Evolutionary conservation across 306 rosid species (phyloP).

Genomic region (Purshia tridentata): DNA sequence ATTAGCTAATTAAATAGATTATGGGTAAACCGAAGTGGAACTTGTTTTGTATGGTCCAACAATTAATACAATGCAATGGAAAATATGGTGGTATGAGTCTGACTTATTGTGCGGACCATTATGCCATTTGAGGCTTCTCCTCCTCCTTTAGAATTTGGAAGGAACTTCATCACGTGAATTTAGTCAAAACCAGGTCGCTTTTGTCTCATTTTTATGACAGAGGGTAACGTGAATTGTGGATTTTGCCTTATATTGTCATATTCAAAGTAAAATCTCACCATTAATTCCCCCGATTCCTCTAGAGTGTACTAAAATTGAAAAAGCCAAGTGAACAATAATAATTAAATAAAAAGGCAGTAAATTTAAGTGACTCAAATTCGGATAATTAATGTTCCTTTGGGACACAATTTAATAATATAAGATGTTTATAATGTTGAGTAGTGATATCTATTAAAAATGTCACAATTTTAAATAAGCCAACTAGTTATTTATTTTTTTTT

Average conservation of each 20-base stretch:
- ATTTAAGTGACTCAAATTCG: no score
- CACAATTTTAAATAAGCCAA: no score
- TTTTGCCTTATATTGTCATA: background rate
- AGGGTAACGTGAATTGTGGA: background rate
- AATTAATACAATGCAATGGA: background rate
- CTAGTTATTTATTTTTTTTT: no score
- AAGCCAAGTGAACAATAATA: no score
- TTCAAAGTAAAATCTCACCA: background rate
- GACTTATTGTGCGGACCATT: background rate
- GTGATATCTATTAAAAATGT: no score
- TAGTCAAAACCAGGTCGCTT: background rate
- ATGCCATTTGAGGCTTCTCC: background rate
- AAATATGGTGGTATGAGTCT: background rate
- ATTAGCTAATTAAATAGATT: background rate
- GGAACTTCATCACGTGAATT: constrained; percentile 3
- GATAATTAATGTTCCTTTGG: no score
- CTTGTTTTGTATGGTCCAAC: background rate
- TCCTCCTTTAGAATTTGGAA: background rate
- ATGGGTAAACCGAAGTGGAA: background rate
- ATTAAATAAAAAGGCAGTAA: no score
- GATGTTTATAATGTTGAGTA: no score
- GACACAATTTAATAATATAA: no score
- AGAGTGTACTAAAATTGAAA: no score
- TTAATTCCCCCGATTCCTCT: no score
- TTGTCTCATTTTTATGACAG: background rate